A percentile compares a stretch with the other conserved stretches of the same genome.
Evolutionary conservation across 768 basidiomycete species (phyloP).

Genomic region (Boletus rubropictus): DNA sequence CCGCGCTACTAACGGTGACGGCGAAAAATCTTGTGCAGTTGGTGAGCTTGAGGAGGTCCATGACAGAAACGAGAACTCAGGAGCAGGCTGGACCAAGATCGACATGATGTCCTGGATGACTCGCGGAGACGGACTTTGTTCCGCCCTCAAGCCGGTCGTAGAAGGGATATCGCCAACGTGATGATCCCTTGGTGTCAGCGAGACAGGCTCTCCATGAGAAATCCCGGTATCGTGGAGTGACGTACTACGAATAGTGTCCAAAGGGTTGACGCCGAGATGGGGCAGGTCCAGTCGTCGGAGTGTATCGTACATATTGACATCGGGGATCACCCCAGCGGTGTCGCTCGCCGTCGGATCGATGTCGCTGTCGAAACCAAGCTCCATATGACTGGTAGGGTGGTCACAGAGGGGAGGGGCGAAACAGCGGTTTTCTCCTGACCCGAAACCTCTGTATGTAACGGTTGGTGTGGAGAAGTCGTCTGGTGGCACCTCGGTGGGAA

Average conservation of each 20-base stretch:
- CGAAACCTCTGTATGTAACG: neutral
- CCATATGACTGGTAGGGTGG: neutral
- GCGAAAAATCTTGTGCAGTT: neutral
- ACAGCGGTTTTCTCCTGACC: neutral
- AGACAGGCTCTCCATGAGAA: neutral
- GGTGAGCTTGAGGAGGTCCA: slow-evolving; percentile 5
- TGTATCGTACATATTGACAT: slow-evolving; percentile 33
- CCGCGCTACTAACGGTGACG: neutral
- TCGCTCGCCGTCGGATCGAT: slow-evolving; percentile 8
- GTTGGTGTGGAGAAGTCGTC: neutral
- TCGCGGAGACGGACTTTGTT: slow-evolving; percentile 23
- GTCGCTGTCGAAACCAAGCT: slow-evolving; percentile 7
- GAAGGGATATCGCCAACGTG: neutral
- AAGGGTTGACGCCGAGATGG: slow-evolving; percentile 35
- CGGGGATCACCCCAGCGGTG: slow-evolving; percentile 27
- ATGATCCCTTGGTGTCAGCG: neutral
- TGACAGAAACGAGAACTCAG: slow-evolving; percentile 5
- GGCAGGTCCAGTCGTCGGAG: slow-evolving; percentile 14
- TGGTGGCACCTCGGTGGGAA: neutral
- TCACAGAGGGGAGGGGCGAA: neutral
- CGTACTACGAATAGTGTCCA: slow-evolving; percentile 29
- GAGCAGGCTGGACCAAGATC: slow-evolving; percentile 21
- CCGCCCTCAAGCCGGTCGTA: neutral
- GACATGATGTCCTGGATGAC: slow-evolving; percentile 31
- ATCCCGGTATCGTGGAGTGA: neutral